Evolutionary conservation across 2,329 filamentous ascomycete genomes (phyloP), one percentile per base, ranked within the genome.

Genomic region (Colletotrichum sp.): DNA sequence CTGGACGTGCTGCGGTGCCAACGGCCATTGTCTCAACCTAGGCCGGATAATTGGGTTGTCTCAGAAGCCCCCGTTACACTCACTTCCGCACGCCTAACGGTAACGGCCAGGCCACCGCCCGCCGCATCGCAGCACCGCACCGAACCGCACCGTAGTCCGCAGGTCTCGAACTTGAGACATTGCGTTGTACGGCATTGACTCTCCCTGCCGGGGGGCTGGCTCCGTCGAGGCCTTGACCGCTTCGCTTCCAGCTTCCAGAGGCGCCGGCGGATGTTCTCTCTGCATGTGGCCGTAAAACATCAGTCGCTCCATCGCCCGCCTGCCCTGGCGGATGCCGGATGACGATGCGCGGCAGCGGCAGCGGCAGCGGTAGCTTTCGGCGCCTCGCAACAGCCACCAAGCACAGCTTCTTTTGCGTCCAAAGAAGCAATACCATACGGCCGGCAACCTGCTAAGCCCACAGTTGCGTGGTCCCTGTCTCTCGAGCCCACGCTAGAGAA

Each of bases 381-480:
- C 63, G 61, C 34, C 57, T 76, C 69, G 69, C 69, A 55, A 69
- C 30, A 62, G 39, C 8, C 30, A n/a, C 63, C 73, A 29, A 19
- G 19, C 27, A 64, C 19, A 57, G 57, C 73, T 30, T 57, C 32
- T 72, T 39, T 55, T 57, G 64, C 57, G 27, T 25, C 30, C 32
- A 57, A 73, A 72, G 69, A 76, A 76, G 73, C n/a, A 76, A 69
- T 8, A 36, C 63, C 63, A 15, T 76, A 73, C 73, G 73, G 73
- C 64, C 73, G 73, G 69, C 73, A 76, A 72, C 55, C 32, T 68
- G 57, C 57, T 63, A 61, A 72, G 63, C 57, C 73, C 69, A 34
- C 69, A 66, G 29, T 76, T 68, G 63, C 44, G 32, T 67, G 34
- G 57, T 72, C 73, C 73, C 69, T 75, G 73, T 61, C 34, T 27